Conservation (phyloP, 768 basidiomycete species). For the Auricularia auricula-judae region DNA sequence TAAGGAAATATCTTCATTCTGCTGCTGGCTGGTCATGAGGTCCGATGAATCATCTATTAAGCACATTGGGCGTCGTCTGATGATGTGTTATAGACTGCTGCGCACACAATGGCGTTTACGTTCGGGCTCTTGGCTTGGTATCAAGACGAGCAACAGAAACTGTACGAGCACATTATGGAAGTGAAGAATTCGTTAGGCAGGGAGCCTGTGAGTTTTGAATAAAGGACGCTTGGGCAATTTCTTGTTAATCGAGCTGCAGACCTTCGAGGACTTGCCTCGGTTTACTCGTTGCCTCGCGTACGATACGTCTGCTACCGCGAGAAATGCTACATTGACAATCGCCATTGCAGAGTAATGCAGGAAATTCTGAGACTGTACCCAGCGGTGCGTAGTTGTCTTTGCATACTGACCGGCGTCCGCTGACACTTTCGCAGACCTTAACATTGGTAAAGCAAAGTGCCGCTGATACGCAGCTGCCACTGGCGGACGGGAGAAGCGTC, state of each 20-base stretch:
- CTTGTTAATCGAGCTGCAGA: conserved; percentile 8
- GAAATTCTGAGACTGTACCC: conserved; percentile 40
- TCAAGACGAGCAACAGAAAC: conserved; percentile 30
- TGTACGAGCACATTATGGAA: conserved; percentile 24
- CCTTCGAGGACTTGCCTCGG: conserved; percentile 19
- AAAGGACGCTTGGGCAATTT: neutral
- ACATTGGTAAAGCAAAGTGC: conserved; percentile 17
- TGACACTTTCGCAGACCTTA: conserved; percentile 4
- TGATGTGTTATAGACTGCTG: conserved; percentile 21
- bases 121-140: conserved; percentile 41
- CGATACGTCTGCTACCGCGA: no score
- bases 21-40: conserved; percentile 51
- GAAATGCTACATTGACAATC: conserved; percentile 6
- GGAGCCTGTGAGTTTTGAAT: neutral
- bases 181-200: conserved; percentile 18
- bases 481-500: conserved; percentile 3
- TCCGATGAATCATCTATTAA: conserved; percentile 9
- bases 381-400: conserved; percentile 21
- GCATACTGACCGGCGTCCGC: neutral
- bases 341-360: conserved; percentile 18
- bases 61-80: neutral
- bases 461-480: conserved; percentile 14
- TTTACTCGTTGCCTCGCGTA: conserved; percentile 6
- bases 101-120: conserved; percentile 24
- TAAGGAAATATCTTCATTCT: conserved; percentile 29